Base-by-base conservation (phyloP, 2,329 filamentous ascomycete genomes). In the Tolypocladium cylindrosporum region DNA sequence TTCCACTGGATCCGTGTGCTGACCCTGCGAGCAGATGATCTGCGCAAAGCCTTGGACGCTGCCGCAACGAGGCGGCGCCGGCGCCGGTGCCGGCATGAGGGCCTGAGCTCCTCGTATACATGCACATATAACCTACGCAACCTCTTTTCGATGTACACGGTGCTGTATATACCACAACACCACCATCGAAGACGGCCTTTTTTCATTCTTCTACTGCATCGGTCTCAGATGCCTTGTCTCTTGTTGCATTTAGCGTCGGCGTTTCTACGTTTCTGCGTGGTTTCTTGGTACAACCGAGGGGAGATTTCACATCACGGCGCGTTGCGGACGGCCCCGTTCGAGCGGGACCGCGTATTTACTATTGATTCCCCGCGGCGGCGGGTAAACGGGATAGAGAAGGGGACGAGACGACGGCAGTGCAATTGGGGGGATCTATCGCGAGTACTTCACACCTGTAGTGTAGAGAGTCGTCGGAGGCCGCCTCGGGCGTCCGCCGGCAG, bases 11-110 rank as follows among this genome's bases (percentile, higher is more conserved):
- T 31, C 1, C 6, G 34, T 37, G 36, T 37, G 6, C 61, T 63
- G 58, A 66, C 58, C 56, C 51, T 58, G 1, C n/a, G 13, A 36
- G 19, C 58, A 88, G 85, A 81, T 87, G 58, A 82, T 89, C 57
- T 89, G 86, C 69, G 77, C 82, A 52, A 82, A 84, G 65, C 86
- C 87, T 19, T 90, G 87, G 87, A 86, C 86, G 55, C 74, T 90
- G 55, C 86, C 86, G 2, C 80, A 83, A 67, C 77, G 81, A 63
- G 74, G 74, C 51, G 67, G 70, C 24, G 61, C 63, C 37, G 63
- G 71, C 13, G 57, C 64, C 37, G 63, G 71, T 11, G 57, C 64
- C n/a, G 34, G 21, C 55, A 55, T 51, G 55, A 53, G 40, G 50
- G 56, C 7, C 31, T 61, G 42, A 58, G 19, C 39, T 13, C 16